Evolutionary conservation across 345 rosid species (phyloP).

Genomic region (Aegle marmelos): DNA sequence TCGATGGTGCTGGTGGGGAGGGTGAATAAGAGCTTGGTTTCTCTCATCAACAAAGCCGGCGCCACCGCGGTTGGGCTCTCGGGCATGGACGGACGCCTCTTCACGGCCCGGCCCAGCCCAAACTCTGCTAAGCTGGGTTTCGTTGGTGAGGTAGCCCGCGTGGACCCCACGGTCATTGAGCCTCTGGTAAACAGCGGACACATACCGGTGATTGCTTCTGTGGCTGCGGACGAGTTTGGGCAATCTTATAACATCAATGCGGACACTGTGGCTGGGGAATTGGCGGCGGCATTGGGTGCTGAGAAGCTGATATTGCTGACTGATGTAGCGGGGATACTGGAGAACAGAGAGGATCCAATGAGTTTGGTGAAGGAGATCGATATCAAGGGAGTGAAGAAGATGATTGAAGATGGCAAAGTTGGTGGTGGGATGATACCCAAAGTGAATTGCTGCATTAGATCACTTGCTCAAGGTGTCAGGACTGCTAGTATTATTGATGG

Average conservation of each 20-base stretch:
- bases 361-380: conserved; percentile 87
- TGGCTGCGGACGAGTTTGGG: conserved; percentile 70
- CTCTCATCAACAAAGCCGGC: conserved; percentile 74
- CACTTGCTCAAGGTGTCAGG: conserved; percentile 82
- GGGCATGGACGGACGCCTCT: conserved; percentile 86
- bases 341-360: conserved; percentile 48
- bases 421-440: conserved; percentile 96
- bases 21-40: conserved; percentile 79
- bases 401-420: conserved; percentile 70
- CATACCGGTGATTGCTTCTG: conserved; percentile 91
- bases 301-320: conserved; percentile 87
- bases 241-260: conserved; percentile 92
- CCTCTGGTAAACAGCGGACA: conserved; percentile 55
- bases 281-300: conserved; percentile 90
- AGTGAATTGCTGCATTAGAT: conserved; percentile 81
- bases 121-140: conserved; percentile 70
- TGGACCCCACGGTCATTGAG: conserved; percentile 57
- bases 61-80: conserved; percentile 87
- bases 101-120: conserved; percentile 70
- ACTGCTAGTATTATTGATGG: conserved; percentile 96
- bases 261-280: conserved; percentile 89
- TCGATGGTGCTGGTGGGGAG: conserved; percentile 92
- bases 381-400: conserved; percentile 77
- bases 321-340: conserved; percentile 83
- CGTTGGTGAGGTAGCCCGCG: conserved; percentile 80